Evolutionary conservation across 495 filamentous ascomycete species (phyloP), one percentile per base, ranked within the genome.

Genomic region (Annulohypoxylon moriforme): DNA sequence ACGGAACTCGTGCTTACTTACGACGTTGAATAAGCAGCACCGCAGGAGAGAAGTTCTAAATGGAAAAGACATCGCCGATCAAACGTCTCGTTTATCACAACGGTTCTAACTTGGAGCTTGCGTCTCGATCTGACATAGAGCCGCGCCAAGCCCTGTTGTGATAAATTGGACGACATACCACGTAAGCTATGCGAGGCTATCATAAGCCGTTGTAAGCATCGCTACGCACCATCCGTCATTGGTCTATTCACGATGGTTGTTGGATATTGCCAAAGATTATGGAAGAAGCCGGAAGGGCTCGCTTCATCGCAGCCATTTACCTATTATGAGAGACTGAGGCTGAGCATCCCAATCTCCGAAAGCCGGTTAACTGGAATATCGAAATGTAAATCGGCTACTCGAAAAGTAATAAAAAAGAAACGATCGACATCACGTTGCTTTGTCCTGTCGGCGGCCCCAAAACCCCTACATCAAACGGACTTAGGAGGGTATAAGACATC

Each of bases 61-160:
- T 25, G 31, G n/a, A 20, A 8, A 33, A 24, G 27, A 16, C 36
- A 20, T 5, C 18, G 62, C 31, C 24, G n/a, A 16, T 36, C 59
- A 44, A 14, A 18, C 1, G 8, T 20, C 34, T 22, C 29, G 27
- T 57, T 49, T 62, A 14, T 25, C 38, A 47, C 18, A 14, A 31
- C 11, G 11, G 6, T 57, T 49, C 40, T 31, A 60, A 68, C 29
- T 65, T 53, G 52, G 53, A 47, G 60, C 55, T 67, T 60, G 36
- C 42, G 46, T 64, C 50, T 33, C 44, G 22, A 36, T 58, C 57
- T 58, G 53, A 62, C 34, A 38, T 56, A 33, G 38, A 67, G 64
- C 66, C 44, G 67, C 81, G 72, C 83, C 84, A 85, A 81, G 81
- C 81, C 81, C 71, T 80, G 78, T 76, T 78, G 57, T 72, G 82